A percentile compares a stretch with the other conserved stretches of the same genome.
Evolutionary conservation across 345 rosid genomes (phyloP).

Genomic region (Noccaea bulbosa): DNA sequence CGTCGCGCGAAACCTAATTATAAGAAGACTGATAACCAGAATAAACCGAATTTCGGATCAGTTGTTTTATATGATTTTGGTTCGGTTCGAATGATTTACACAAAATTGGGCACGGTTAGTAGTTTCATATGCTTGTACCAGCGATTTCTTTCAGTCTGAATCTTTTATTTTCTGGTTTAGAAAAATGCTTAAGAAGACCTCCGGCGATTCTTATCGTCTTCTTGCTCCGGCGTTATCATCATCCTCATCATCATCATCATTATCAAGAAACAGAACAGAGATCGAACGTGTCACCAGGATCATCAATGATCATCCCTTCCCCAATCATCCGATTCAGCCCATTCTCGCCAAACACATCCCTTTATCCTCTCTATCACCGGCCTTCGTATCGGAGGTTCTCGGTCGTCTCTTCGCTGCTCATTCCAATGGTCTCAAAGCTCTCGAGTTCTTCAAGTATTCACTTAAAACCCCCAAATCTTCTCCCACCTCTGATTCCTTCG

Average conservation of each 20-base stretch:
- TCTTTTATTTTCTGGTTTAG: background rate
- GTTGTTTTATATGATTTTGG: background rate
- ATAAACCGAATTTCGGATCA: slow-evolving; percentile 5
- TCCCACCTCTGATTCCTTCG: slow-evolving; percentile 71
- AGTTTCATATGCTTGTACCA: background rate
- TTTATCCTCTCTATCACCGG: slow-evolving; percentile 42
- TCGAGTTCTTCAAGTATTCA: slow-evolving; percentile 71
- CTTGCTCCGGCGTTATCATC: slow-evolving; percentile 15
- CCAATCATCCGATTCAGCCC: slow-evolving; percentile 60
- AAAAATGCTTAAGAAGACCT: slow-evolving; percentile 30
- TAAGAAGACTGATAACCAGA: background rate
- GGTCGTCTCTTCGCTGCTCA: slow-evolving; percentile 90
- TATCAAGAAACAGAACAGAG: slow-evolving; percentile 37
- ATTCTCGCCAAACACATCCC: slow-evolving; percentile 52
- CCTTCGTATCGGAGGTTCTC: slow-evolving; percentile 65
- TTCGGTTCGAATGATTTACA: slow-evolving; percentile 10
- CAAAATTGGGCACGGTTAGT: background rate
- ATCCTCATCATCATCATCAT: slow-evolving; percentile 5
- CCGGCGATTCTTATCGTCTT: slow-evolving; percentile 34
- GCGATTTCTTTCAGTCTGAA: background rate
- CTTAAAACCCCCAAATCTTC: slow-evolving; percentile 43
- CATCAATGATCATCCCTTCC: slow-evolving; percentile 82
- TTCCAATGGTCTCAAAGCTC: slow-evolving; percentile 85
- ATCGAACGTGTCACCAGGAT: slow-evolving; percentile 57
- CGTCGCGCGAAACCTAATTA: background rate